Conservation (phyloP, 805 yeast species). For the Kodamaea kaohsiungensis region DNA sequence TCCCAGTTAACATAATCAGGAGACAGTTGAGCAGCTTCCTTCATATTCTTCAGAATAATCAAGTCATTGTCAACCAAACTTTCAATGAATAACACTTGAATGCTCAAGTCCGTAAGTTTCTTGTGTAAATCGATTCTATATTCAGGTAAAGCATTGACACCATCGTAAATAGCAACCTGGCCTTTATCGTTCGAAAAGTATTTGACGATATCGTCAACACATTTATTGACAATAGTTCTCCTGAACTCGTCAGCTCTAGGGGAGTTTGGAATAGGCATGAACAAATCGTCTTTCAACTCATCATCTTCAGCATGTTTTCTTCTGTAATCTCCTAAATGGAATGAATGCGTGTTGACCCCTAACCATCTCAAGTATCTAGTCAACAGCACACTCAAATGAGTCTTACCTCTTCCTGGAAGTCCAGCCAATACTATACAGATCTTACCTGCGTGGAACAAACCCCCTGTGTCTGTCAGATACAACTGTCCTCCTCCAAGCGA, state of each 20-base stretch:
- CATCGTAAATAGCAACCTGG: conserved; percentile 95
- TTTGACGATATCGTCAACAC: conserved; percentile 65
- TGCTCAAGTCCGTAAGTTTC: conserved; percentile 54
- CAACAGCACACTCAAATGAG: conserved; percentile 86
- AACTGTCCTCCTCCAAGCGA: conserved; percentile 73
- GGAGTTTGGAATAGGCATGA: conserved; percentile 53
- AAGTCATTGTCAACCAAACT: conserved; percentile 74
- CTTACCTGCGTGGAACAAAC: conserved; percentile 93
- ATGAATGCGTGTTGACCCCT: conserved; percentile 89
- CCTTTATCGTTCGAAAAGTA: conserved; percentile 80
- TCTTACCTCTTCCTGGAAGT: conserved; percentile 93
- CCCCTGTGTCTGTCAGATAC: conserved; percentile 89
- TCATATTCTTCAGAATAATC: conserved; percentile 71
- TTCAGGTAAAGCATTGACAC: conserved; percentile 78
- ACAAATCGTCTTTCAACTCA: conserved; percentile 66
- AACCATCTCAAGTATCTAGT: conserved; percentile 94
- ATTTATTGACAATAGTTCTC: conserved; percentile 57
- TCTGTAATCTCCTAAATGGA: conserved; percentile 91
- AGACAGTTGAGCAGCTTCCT: conserved; percentile 76
- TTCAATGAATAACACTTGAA: conserved; percentile 86
- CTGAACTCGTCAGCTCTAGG: conserved; percentile 54
- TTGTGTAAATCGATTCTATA: conserved; percentile 63
- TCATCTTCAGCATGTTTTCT: conserved; percentile 53
- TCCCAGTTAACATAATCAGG: conserved; percentile 86
- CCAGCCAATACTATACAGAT: conserved; percentile 88